Evolutionary conservation across 768 basidiomycete genomes (phyloP), one percentile per base, ranked within the genome.

Genomic region (Lactarius deliciosus): DNA sequence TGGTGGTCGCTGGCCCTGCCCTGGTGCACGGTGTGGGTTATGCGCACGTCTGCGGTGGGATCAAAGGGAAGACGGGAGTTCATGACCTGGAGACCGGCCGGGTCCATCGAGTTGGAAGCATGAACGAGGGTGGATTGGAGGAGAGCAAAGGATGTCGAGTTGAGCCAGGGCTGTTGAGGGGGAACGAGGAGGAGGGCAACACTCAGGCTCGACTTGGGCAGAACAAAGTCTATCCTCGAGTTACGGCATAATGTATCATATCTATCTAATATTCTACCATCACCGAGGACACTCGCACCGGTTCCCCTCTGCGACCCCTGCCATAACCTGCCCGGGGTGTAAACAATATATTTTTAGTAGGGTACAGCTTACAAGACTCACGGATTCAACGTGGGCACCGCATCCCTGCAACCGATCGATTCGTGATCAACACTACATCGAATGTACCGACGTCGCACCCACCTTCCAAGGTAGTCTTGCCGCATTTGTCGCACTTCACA

Each of bases 301-400:
- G 72, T 84, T 78, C 71, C 81, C 81, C 61, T 84, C 83, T 71
- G 80, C 79, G 63, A 84, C 80, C 61, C 77, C 71, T 62, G 75
- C 74, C 82, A 84, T 82, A 57, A 83, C 83, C 83, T 84, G 69
- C 3, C 30, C 13, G 2, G 2, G 18, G 18, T 34, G 55, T 56
- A 34, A 20, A 9, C 8, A 34, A 56, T 30, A 32, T 20, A 32
- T 3, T 5, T 5, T 56, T 40, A 25, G n/a, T 28, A 11, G 50
- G 55, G 34, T 36, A 36, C 25, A 25, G 25, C 40, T 59, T 57
- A 11, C 45, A n/a, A 53, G 18, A 64, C 71, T 56, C 56, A 72
- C 71, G 22, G 64, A 62, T 18, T 72, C 68, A 60, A 72, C 47
- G 56, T 72, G 71, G 6, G 22, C n/a, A 15, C 71, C 71, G 34